These are phyloP conservation scores for Termitomyces sp. DNA, from an alignment of 1,284 basidiomycete genomes.

Conservation along the genomic window DNA sequence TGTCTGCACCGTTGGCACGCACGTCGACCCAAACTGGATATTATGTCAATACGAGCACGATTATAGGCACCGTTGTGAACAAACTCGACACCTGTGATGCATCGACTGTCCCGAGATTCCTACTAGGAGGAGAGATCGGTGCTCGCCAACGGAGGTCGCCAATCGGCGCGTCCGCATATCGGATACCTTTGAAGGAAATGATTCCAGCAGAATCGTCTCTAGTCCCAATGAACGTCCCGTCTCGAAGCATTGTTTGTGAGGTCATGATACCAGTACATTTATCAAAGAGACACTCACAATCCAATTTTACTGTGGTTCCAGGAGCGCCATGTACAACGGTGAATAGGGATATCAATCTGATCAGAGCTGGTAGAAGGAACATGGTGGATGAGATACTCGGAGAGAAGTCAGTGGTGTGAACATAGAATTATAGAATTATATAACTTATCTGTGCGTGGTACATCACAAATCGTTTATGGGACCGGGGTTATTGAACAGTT, in stretches of 20 bases:
- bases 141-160: slow-evolving; percentile 35
- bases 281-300: neutral
- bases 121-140: slow-evolving; percentile 34
- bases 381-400: neutral
- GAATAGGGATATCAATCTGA: neutral
- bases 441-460: too few species aligned
- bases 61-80: neutral
- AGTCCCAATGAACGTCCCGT: slow-evolving; percentile 34
- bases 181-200: slow-evolving; percentile 32
- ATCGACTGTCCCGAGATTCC: slow-evolving; percentile 18
- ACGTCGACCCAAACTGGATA: slow-evolving; percentile 28
- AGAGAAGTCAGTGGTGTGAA: neutral
- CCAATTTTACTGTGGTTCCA: neutral
- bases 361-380: neutral
- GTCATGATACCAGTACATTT: neutral
- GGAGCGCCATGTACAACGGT: neutral
- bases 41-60: neutral
- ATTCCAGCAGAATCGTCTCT: slow-evolving; percentile 26
- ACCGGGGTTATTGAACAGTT: neutral
- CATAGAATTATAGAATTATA: neutral
- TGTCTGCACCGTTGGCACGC: slow-evolving; percentile 27
- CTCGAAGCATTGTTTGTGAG: slow-evolving; percentile 8
- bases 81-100: slow-evolving; percentile 27
- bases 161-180: slow-evolving; percentile 35
- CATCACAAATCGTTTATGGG: neutral